These are phyloP conservation scores for Trichoderma sp. DNA, from an alignment of 2,329 filamentous ascomycete species.

Conservation along the genomic window DNA sequence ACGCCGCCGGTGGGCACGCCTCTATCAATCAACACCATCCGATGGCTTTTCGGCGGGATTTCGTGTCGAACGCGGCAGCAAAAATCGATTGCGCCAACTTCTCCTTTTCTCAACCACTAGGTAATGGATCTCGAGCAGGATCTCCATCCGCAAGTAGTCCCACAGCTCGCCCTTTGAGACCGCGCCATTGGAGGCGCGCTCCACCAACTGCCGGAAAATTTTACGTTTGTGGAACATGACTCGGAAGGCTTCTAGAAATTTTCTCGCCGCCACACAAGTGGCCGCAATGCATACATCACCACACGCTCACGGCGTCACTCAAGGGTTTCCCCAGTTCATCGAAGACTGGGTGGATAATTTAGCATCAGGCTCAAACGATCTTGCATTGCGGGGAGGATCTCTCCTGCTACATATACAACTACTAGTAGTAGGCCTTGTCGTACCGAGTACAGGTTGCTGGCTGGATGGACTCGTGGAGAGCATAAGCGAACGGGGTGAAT, in stretches of 20 bases:
- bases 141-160: conserved; percentile 14
- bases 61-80: background rate
- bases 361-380: conserved; percentile 2
- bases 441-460: background rate
- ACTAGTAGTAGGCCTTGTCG: background rate
- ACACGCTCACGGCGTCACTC: conserved; percentile 11
- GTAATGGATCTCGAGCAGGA: background rate
- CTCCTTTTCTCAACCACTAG: background rate
- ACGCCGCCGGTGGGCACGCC: no score
- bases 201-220: conserved; percentile 25
- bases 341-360: conserved; percentile 16
- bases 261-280: conserved; percentile 17
- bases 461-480: conserved; percentile 5
- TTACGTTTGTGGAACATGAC: conserved; percentile 24
- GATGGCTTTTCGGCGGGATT: no score
- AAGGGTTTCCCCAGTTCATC: conserved; percentile 9
- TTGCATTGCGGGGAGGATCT: conserved; percentile 12
- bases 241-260: conserved; percentile 26
- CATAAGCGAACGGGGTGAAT: background rate
- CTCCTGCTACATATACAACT: background rate
- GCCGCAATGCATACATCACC: background rate
- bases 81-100: background rate
- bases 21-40: no score
- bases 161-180: background rate
- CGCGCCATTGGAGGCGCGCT: background rate